A percentile compares a stretch with the other conserved stretches of the same genome.
Conservation (phyloP, 1,284 basidiomycete species). For the Afroboletus lepidellus region DNA sequence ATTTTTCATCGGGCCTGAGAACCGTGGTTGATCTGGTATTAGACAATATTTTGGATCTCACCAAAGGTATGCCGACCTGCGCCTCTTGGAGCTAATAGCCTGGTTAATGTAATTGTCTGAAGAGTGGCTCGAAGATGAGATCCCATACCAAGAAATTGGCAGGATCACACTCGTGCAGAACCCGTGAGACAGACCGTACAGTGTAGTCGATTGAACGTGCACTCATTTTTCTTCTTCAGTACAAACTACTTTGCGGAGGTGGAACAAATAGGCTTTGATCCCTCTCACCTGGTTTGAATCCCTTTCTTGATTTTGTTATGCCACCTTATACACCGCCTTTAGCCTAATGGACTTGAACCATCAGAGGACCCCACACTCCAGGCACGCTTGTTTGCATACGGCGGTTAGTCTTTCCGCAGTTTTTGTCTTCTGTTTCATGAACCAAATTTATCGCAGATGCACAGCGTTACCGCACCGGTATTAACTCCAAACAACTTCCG, state of each 20-base stretch:
- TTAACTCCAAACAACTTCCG: not conserved
- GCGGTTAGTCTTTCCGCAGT: constrained; percentile 4
- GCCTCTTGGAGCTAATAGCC: not conserved
- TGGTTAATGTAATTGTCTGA: not conserved
- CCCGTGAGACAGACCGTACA: constrained; percentile 27
- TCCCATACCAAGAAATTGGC: constrained; percentile 38
- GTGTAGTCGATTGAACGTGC: not conserved
- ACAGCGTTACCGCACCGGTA: constrained; percentile 14
- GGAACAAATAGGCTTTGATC: constrained; percentile 24
- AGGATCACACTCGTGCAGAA: constrained; percentile 33
- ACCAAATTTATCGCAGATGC: constrained; percentile 13
- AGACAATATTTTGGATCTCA: constrained; percentile 41
- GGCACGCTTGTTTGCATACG: constrained; percentile 42
- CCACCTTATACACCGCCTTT: not conserved
- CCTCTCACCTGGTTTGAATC: constrained; percentile 17
- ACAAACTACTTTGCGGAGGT: constrained; percentile 26
- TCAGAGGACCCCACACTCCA: constrained; percentile 42
- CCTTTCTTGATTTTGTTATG: not conserved
- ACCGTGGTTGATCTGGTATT: not conserved
- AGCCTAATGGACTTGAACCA: constrained; percentile 33
- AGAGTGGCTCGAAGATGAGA: constrained; percentile 33
- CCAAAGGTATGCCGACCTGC: constrained; percentile 25
- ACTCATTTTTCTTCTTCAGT: constrained; percentile 7
- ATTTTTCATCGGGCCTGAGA: not conserved
- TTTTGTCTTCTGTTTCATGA: not conserved